phyloP scores from a whole-genome alignment of 106 monocot genomes.

The Vanilla planifolia region DNA sequence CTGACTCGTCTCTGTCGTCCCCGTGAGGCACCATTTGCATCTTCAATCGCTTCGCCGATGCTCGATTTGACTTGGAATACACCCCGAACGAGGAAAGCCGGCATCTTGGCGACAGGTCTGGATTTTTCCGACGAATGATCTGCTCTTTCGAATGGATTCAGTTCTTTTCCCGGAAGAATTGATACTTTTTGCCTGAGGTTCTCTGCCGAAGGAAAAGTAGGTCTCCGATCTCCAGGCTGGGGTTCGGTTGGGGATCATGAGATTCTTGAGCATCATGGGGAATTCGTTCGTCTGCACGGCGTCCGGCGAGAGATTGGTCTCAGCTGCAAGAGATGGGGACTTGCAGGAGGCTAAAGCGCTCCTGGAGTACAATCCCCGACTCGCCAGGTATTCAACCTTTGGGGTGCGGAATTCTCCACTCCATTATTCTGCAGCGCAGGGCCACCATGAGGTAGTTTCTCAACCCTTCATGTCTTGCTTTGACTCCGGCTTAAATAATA shows the following conservation, averaged over 20 bases:
- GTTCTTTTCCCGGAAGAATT: too few relatives aligned
- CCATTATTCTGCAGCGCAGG: slow-evolving; percentile 86
- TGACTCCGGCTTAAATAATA: too few relatives aligned
- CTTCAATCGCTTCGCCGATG: too few relatives aligned
- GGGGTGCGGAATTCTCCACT: slow-evolving; percentile 90
- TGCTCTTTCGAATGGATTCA: too few relatives aligned
- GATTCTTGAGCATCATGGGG: slow-evolving; percentile 81
- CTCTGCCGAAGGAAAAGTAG: neutral
- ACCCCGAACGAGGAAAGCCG: too few relatives aligned
- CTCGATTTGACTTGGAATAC: too few relatives aligned
- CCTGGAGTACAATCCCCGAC: slow-evolving; percentile 84
- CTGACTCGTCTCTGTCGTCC: too few relatives aligned
- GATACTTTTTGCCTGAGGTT: too few relatives aligned
- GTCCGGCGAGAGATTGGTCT: slow-evolving; percentile 87
- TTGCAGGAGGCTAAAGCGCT: slow-evolving; percentile 89
- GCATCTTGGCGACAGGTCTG: too few relatives aligned
- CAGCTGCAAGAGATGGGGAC: slow-evolving; percentile 96
- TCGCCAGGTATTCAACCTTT: slow-evolving; percentile 92
- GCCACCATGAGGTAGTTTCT: slow-evolving; percentile 78
- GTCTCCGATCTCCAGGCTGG: neutral
- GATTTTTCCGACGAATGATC: too few relatives aligned
- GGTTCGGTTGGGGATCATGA: slow-evolving; percentile 33
- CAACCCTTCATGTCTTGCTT: neutral
- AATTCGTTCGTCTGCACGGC: slow-evolving; percentile 98
- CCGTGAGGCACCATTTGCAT: too few relatives aligned